Conservation (phyloP, 228 moss, liverwort and hornwort genomes). For the Sphagnum magellanicum region DNA sequence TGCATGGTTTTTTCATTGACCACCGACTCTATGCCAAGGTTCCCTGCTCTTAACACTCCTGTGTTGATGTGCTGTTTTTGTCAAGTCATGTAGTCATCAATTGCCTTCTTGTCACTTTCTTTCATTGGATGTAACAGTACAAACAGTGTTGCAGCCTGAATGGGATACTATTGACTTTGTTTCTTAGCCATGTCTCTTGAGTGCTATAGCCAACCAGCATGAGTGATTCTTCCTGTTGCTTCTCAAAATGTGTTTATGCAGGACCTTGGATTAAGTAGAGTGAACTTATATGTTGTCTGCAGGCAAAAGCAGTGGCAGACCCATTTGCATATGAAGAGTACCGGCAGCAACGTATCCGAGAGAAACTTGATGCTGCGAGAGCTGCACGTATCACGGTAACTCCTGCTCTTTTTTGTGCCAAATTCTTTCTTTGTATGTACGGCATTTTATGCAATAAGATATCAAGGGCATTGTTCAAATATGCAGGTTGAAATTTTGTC, state of each 20-base stretch:
- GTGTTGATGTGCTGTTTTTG: background rate
- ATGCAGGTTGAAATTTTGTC: background rate
- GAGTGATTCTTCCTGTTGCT: background rate
- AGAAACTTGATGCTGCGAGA: constrained; percentile 80
- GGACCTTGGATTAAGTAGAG: background rate
- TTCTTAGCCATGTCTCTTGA: background rate
- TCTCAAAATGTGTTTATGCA: background rate
- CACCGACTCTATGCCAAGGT: constrained; percentile 82
- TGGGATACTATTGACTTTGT: background rate
- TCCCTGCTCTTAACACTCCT: background rate
- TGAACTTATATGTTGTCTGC: constrained; percentile 6
- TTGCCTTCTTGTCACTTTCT: too few species aligned
- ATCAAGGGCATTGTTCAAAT: too few species aligned
- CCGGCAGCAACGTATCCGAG: constrained; percentile 67
- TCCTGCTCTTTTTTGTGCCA: background rate
- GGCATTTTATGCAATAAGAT: too few species aligned
- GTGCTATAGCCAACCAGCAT: background rate
- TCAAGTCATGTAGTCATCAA: too few species aligned
- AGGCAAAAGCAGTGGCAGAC: constrained; percentile 78
- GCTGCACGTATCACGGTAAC: constrained; percentile 79
- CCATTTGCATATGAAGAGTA: constrained; percentile 94
- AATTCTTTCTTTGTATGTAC: too few species aligned
- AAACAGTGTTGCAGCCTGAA: background rate
- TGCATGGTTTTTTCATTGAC: constrained; percentile 98
- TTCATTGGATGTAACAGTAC: background rate